A percentile compares a stretch with the other conserved stretches of the same genome.
These are phyloP conservation scores for Boletus insuetus DNA, from an alignment of 768 basidiomycete species.

Conservation along the genomic window DNA sequence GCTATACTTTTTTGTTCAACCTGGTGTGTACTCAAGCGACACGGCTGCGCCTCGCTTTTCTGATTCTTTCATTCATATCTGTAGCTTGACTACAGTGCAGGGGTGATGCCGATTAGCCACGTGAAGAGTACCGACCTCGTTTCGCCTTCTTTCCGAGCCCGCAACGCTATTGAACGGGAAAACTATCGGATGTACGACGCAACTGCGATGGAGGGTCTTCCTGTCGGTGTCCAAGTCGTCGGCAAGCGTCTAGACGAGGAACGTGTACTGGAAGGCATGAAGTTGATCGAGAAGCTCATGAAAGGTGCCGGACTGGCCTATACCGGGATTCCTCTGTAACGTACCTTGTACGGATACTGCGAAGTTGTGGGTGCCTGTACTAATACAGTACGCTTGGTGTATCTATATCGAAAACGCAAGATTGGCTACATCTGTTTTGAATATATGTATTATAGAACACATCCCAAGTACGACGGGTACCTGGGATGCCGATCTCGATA, in stretches of 20 bases:
- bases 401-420: no score
- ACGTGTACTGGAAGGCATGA: slow-evolving; percentile 46
- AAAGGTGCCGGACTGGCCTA: slow-evolving; percentile 23
- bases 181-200: slow-evolving; percentile 43
- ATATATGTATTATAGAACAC: no score
- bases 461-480: no score
- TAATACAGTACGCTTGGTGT: no score
- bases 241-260: slow-evolving; percentile 47
- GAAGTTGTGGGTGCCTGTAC: no score
- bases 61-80: not conserved
- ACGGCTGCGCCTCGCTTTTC: not conserved
- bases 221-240: slow-evolving; percentile 43
- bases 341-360: no score
- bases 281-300: slow-evolving; percentile 35
- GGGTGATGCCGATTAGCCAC: slow-evolving; percentile 43
- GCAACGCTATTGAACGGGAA: slow-evolving; percentile 38
- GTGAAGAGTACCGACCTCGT: slow-evolving; percentile 38
- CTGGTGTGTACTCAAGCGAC: slow-evolving; percentile 41
- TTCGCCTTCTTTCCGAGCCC: slow-evolving; percentile 20
- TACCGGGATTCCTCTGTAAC: slow-evolving; percentile 22
- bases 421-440: no score
- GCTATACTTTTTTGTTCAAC: slow-evolving; percentile 68
- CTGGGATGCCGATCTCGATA: no score
- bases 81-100: slow-evolving; percentile 45
- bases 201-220: slow-evolving; percentile 42